Conservation (phyloP, 768 basidiomycete species). For the Tubosaeta brunneosetosa region DNA sequence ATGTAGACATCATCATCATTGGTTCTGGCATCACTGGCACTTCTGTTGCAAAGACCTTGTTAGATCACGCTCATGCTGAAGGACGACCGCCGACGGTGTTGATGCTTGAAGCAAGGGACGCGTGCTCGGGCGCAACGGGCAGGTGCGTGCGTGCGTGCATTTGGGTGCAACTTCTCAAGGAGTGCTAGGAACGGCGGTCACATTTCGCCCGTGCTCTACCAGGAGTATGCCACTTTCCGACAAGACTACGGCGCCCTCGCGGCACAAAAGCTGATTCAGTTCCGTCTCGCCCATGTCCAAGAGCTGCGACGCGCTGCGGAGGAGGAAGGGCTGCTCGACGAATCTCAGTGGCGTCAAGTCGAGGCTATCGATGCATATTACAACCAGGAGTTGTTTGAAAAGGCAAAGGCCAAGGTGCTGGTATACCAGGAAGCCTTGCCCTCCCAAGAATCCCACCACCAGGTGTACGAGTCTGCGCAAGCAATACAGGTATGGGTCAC, state of each 20-base stretch:
- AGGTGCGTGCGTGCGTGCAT: constrained; percentile 38
- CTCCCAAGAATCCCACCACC: constrained; percentile 36
- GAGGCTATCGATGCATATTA: constrained; percentile 57
- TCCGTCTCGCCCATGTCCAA: constrained; percentile 55
- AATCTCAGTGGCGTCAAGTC: constrained; percentile 54
- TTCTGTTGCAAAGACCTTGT: constrained; percentile 50
- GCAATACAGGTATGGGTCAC: constrained; percentile 27
- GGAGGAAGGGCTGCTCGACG: constrained; percentile 48
- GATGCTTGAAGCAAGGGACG: constrained; percentile 78
- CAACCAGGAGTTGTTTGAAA: constrained; percentile 36
- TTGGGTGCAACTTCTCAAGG: not conserved
- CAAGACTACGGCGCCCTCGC: constrained; percentile 39
- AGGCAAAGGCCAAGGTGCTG: constrained; percentile 39
- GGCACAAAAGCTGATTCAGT: constrained; percentile 54
- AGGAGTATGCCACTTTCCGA: constrained; percentile 50
- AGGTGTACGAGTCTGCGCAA: constrained; percentile 30
- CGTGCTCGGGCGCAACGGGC: constrained; percentile 71
- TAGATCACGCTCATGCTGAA: constrained; percentile 33
- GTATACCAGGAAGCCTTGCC: constrained; percentile 48
- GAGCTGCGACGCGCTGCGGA: constrained; percentile 45
- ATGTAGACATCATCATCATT: constrained; percentile 66
- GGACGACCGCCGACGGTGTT: constrained; percentile 43
- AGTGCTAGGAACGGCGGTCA: constrained; percentile 59
- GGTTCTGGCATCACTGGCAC: constrained; percentile 78
- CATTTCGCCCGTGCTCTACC: constrained; percentile 54